Percentiles rank a stretch among this genome's conserved stretches.
These are phyloP conservation scores for Penicillium thymicola DNA, from an alignment of 2,329 filamentous ascomycete species.

Conservation along the genomic window DNA sequence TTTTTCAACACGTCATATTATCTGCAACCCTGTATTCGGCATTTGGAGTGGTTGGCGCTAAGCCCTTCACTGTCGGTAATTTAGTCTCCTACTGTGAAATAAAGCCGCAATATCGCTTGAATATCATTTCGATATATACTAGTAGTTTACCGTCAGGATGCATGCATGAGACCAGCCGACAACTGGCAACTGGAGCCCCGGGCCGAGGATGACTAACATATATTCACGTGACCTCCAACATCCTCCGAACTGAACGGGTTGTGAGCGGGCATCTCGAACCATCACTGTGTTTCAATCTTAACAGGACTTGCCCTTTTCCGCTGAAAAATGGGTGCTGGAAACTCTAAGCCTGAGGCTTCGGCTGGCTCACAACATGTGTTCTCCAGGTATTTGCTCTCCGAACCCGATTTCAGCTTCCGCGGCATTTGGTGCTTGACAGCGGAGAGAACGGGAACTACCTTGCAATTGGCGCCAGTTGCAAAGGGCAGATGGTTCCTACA, in stretches of 20 bases:
- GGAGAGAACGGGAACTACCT: constrained; percentile 12
- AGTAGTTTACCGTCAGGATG: not conserved
- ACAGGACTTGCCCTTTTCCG: constrained; percentile 6
- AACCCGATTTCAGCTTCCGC: constrained; percentile 5
- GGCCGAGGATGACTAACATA: not conserved
- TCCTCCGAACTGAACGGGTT: constrained; percentile 11
- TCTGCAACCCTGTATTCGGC: not conserved
- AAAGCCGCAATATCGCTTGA: not conserved
- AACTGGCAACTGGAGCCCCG: not conserved
- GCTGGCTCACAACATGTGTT: constrained; percentile 58
- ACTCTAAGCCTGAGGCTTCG: constrained; percentile 57
- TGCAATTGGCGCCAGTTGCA: constrained; percentile 2
- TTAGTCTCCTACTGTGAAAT: too few species aligned
- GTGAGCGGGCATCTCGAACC: constrained; percentile 7
- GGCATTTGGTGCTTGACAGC: not conserved
- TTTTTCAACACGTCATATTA: not conserved
- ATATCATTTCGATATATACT: not conserved
- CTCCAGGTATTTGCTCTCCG: constrained; percentile 47
- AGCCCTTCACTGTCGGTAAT: too few species aligned
- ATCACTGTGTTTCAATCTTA: constrained; percentile 3
- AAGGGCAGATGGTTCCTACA: not conserved
- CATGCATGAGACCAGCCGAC: not conserved
- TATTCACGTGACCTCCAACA: constrained; percentile 4
- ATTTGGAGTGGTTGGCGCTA: not conserved
- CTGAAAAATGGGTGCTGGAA: constrained; percentile 56